Evolutionary conservation across 352 stramenopile species (phyloP).

Genomic region (Pythium brachiatum): DNA sequence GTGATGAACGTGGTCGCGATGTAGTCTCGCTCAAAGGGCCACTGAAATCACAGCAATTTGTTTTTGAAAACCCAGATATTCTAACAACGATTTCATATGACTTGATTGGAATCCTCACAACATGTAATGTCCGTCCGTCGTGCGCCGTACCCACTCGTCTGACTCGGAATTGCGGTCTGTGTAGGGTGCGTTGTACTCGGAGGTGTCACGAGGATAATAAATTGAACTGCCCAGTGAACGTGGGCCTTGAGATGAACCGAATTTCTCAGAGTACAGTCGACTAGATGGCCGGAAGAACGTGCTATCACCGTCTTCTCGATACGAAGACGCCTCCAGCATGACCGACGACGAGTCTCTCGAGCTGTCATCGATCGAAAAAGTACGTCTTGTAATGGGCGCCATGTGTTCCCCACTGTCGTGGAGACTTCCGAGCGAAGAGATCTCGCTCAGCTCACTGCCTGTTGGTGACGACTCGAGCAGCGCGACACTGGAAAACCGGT

Average conservation of each 20-base stretch:
- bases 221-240: neutral
- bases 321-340: neutral
- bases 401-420: conserved; percentile 10
- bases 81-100: neutral
- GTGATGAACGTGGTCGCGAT: neutral
- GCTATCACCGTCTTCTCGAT: neutral
- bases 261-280: neutral
- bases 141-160: neutral
- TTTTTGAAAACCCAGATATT: neutral
- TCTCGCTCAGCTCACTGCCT: neutral
- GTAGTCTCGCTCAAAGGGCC: neutral
- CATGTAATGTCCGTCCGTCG: neutral
- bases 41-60: no score
- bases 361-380: neutral
- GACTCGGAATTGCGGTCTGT: conserved; percentile 19
- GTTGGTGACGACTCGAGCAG: conserved; percentile 5
- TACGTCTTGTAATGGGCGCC: neutral
- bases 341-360: conserved; percentile 1
- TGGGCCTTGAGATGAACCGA: neutral
- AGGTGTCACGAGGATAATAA: conserved; percentile 17
- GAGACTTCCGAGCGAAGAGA: conserved; percentile 20
- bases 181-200: conserved; percentile 17
- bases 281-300: conserved; percentile 13
- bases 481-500: conserved; percentile 5
- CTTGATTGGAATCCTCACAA: conserved; percentile 1